Evolutionary conservation across 495 filamentous ascomycete genomes (phyloP).

Genomic region (Hypoxylon cercidicola): DNA sequence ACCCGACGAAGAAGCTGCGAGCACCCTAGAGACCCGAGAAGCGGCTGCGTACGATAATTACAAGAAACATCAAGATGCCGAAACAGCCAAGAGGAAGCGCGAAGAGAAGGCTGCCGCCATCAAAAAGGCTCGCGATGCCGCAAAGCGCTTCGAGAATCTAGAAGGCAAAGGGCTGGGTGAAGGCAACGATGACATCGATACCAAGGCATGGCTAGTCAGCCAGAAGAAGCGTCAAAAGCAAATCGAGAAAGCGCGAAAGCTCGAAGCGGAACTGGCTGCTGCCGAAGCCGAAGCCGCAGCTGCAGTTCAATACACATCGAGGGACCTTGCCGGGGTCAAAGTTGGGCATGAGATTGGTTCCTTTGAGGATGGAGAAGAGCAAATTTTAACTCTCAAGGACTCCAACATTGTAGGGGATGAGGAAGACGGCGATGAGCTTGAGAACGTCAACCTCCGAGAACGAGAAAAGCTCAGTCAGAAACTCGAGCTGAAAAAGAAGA

Average conservation of each 20-base stretch:
- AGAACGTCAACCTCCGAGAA: slow-evolving; percentile 82
- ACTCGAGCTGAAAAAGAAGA: slow-evolving; percentile 90
- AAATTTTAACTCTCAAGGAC: slow-evolving; percentile 92
- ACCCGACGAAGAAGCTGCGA: slow-evolving; percentile 67
- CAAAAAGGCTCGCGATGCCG: slow-evolving; percentile 87
- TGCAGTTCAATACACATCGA: slow-evolving; percentile 74
- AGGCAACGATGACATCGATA: slow-evolving; percentile 74
- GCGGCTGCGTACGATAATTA: slow-evolving; percentile 76
- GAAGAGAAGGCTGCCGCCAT: slow-evolving; percentile 81
- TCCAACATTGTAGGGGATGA: slow-evolving; percentile 80
- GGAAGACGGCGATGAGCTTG: slow-evolving; percentile 91
- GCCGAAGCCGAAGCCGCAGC: slow-evolving; percentile 55
- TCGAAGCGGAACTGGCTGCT: slow-evolving; percentile 76
- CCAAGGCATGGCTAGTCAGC: slow-evolving; percentile 83
- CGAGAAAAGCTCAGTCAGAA: slow-evolving; percentile 79
- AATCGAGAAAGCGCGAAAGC: slow-evolving; percentile 79
- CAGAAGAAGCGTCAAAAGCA: slow-evolving; percentile 93
- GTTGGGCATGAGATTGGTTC: slow-evolving; percentile 85
- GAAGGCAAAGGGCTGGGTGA: slow-evolving; percentile 85
- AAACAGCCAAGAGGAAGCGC: slow-evolving; percentile 75
- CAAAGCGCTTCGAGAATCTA: slow-evolving; percentile 75
- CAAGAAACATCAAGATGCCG: slow-evolving; percentile 62
- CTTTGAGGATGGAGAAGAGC: slow-evolving; percentile 82
- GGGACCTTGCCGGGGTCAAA: slow-evolving; percentile 87
- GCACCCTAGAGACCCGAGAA: slow-evolving; percentile 83